Percentiles rank a stretch among this genome's conserved stretches.
phyloP scores from a whole-genome alignment of 495 filamentous ascomycete species.

The Chlorociboria aeruginascens region DNA sequence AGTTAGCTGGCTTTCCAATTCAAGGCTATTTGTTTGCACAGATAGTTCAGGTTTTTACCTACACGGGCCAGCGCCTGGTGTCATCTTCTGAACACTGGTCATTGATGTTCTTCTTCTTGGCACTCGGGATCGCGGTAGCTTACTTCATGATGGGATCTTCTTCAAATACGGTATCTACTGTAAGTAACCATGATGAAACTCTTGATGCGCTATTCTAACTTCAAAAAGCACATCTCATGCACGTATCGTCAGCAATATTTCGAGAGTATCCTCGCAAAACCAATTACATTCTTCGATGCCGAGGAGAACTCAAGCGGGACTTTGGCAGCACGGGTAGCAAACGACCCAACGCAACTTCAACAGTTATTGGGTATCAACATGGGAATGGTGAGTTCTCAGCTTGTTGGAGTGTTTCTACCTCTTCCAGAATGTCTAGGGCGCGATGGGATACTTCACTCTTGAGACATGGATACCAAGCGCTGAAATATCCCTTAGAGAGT shows the following conservation, averaged over 20 bases:
- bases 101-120: constrained; percentile 38
- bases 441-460: too few species aligned
- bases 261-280: constrained; percentile 38
- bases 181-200: constrained; percentile 11
- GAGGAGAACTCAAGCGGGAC: constrained; percentile 48
- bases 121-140: constrained; percentile 24
- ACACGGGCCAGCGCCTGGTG: background rate
- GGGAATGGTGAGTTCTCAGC: constrained; percentile 11
- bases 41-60: background rate
- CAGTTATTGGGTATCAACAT: constrained; percentile 48
- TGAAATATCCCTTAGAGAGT: too few species aligned
- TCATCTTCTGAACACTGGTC: constrained; percentile 1
- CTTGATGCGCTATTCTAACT: constrained; percentile 11
- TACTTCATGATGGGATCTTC: constrained; percentile 29
- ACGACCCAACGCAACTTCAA: constrained; percentile 48
- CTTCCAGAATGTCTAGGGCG: background rate
- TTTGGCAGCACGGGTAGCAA: constrained; percentile 41
- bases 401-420: too few species aligned
- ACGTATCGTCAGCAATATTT: constrained; percentile 44
- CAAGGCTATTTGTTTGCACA: constrained; percentile 4
- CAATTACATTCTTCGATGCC: constrained; percentile 50
- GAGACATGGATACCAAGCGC: too few species aligned
- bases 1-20: constrained; percentile 2
- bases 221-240: background rate
- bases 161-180: background rate